Conservation (phyloP, 2,329 filamentous ascomycete species). For the Penicillium thymicola region DNA sequence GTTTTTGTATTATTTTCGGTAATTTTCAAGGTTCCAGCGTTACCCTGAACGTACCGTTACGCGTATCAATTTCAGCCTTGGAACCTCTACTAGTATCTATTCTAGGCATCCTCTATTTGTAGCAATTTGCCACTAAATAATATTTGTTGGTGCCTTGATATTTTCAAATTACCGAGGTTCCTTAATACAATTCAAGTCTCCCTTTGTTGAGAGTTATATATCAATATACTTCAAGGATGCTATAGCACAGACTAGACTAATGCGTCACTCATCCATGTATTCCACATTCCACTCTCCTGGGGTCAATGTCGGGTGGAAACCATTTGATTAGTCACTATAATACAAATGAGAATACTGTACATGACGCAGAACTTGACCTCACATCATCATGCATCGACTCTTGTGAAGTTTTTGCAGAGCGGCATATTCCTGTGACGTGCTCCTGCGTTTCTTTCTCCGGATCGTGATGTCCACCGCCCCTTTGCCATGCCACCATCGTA, state of each 20-base stretch:
- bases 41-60: not conserved
- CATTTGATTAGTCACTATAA: not conserved
- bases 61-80: not conserved
- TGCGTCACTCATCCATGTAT: not conserved
- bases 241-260: not conserved
- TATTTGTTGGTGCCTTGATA: not conserved
- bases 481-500: conserved; percentile 90
- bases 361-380: not conserved
- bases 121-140: not conserved
- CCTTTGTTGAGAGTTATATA: not conserved
- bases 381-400: not conserved
- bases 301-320: too few species aligned
- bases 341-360: not conserved
- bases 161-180: not conserved
- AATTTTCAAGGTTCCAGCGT: not conserved
- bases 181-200: not conserved
- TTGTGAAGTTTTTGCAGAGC: not conserved
- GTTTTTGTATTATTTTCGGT: not conserved
- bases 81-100: too few species aligned
- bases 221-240: not conserved
- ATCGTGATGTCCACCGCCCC: conserved; percentile 79
- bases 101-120: too few species aligned
- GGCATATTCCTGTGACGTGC: not conserved
- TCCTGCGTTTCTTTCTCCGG: not conserved
- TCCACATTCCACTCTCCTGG: not conserved